Evolutionary conservation across 306 rosid genomes (phyloP).

Genomic region (Bauhinia variegata): DNA sequence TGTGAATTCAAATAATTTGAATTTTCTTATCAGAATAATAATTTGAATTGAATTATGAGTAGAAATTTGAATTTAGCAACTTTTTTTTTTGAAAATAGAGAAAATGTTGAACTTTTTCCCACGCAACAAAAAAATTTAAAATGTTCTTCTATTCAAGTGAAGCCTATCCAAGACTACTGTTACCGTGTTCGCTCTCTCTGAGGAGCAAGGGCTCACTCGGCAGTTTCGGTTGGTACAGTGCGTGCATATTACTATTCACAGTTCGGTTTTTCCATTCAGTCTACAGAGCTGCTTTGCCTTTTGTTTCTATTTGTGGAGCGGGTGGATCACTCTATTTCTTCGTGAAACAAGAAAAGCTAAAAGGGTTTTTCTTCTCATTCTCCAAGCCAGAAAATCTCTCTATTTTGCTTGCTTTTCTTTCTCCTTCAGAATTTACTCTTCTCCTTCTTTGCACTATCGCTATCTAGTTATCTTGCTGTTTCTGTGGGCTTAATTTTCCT

Average conservation of each 20-base stretch:
- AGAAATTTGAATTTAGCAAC: no score
- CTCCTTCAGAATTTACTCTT: slow-evolving; percentile 12
- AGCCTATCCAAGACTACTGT: slow-evolving; percentile 2
- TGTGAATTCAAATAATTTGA: no score
- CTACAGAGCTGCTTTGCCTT: slow-evolving; percentile 1
- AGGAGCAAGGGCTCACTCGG: neutral
- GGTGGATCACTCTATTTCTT: neutral
- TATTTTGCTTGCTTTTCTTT: slow-evolving; percentile 14
- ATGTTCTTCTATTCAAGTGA: neutral
- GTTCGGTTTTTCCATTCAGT: no score
- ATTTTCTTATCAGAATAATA: no score
- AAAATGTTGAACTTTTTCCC: no score
- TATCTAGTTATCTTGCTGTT: neutral
- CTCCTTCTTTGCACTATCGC: neutral
- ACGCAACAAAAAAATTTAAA: neutral
- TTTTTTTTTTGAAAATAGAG: no score
- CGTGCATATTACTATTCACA: neutral
- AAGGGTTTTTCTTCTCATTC: slow-evolving; percentile 21
- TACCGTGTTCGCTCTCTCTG: neutral
- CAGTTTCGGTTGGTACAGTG: slow-evolving; percentile 29
- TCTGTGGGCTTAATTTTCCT: slow-evolving; percentile 11
- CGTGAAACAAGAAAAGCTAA: slow-evolving; percentile 1
- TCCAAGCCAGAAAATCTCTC: slow-evolving; percentile 11
- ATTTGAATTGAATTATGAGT: no score
- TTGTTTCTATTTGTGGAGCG: neutral